Base-by-base conservation (phyloP, 2,329 filamentous ascomycete species). In the Tolypocladium album region DNA sequence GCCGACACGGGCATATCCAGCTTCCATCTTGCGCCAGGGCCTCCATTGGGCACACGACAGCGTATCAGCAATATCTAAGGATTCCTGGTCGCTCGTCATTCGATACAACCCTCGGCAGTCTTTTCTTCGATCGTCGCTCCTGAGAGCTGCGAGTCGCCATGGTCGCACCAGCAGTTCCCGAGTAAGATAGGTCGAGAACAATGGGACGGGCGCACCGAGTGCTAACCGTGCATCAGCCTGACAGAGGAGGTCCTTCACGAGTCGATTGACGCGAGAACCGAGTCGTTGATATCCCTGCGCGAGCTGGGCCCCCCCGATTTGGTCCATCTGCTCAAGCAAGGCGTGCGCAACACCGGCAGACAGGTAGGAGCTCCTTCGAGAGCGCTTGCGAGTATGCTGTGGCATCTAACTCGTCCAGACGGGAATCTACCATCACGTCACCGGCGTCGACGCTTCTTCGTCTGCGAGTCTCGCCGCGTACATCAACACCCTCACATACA, bases 401-500 rank as follows among this genome's bases (percentile, higher is more conserved):
- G 61, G 38, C 22, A 61, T 58, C 66, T 70, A 60, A 71, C 59
- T 20, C 45, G 39, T 58, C 4, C 56, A 97, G 89, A 87, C 87
- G 63, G 94, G 94, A 61, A 88, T 97, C 60, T 99, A 99, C 73
- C 94, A 99, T 74, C 94, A 99, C 86, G 92, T 97, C 67, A 96
- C 92, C 45, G 94, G 94, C 62, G 88, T 97, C 70, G 94, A 99
- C 76, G 94, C 94, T 56, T 99, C 94, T 2, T 97, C 94, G 8
- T 97, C 94, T 12, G 94, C 94, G 61, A 97, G 93, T 76, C 79
- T 99, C 61, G 94, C 94, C 47, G 94, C 94, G 67, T 99, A 99
- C 76, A 96, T 99, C 77, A 99, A 97, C 75, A 97, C 93, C 45
- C 82, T 99, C 62, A 97, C 92, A 55, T 95, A 97, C 76, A 88